These are phyloP conservation scores for Beauveria pseudobassiana DNA, from an alignment of 2,329 filamentous ascomycete species.

Conservation along the genomic window DNA sequence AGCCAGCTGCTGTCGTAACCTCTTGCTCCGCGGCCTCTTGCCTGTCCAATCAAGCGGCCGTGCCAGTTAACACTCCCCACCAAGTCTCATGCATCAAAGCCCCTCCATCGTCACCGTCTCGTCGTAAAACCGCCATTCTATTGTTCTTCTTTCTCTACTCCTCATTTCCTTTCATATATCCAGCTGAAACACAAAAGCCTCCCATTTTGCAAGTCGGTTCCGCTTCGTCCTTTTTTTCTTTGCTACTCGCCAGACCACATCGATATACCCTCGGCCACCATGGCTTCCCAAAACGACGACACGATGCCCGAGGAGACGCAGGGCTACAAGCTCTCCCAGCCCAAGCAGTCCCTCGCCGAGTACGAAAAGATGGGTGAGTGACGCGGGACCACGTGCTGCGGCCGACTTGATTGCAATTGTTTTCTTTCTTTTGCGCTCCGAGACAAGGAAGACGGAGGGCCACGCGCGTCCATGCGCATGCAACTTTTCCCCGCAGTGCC, in stretches of 20 bases:
- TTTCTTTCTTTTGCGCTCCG: background rate
- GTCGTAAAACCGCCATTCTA: slow-evolving; percentile 13
- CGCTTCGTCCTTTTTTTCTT: background rate
- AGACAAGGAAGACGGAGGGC: background rate
- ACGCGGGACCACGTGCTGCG: too few relatives aligned
- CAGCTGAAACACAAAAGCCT: background rate
- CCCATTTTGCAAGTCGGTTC: background rate
- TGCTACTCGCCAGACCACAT: slow-evolving; percentile 16
- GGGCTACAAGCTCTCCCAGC: slow-evolving; percentile 95
- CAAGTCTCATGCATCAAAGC: slow-evolving; percentile 14
- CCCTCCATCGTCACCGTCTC: slow-evolving; percentile 29
- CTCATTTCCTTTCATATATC: background rate
- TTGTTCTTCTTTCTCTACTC: slow-evolving; percentile 4
- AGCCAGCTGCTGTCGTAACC: background rate
- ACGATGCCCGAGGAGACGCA: slow-evolving; percentile 80
- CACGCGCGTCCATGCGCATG: background rate
- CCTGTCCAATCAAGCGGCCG: slow-evolving; percentile 9
- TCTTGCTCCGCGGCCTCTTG: background rate
- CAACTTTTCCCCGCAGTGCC: background rate
- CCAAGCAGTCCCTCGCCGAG: slow-evolving; percentile 92
- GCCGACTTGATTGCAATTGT: background rate
- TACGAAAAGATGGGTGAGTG: slow-evolving; percentile 84
- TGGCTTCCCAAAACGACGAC: slow-evolving; percentile 70
- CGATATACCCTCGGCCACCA: slow-evolving; percentile 30
- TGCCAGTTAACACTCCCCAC: slow-evolving; percentile 4